Conservation (phyloP, 1,284 basidiomycete genomes). For the Apiotrichum akiyoshidainum region DNA sequence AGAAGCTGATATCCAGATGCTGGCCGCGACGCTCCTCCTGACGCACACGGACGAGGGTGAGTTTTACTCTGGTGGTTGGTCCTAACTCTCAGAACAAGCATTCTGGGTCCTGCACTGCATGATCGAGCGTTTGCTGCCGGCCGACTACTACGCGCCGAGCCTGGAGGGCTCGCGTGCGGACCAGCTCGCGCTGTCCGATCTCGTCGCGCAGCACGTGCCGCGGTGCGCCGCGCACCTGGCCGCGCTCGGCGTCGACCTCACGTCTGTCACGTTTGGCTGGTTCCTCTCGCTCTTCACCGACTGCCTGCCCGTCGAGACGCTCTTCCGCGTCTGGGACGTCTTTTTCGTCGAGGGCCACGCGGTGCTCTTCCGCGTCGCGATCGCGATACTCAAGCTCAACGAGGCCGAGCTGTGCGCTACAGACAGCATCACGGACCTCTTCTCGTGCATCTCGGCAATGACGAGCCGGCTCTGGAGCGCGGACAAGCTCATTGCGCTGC, state of each 20-base stretch:
- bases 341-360: slow-evolving; percentile 91
- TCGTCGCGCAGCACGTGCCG: slow-evolving; percentile 74
- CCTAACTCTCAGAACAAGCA: slow-evolving; percentile 71
- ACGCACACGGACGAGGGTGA: slow-evolving; percentile 64
- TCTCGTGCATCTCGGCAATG: slow-evolving; percentile 76
- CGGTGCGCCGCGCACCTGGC: slow-evolving; percentile 71
- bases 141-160: slow-evolving; percentile 77
- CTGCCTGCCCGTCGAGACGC: slow-evolving; percentile 88
- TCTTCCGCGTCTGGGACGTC: slow-evolving; percentile 92
- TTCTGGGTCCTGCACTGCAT: slow-evolving; percentile 93
- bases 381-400: slow-evolving; percentile 79
- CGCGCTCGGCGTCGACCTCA: slow-evolving; percentile 80
- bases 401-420: slow-evolving; percentile 77
- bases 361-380: slow-evolving; percentile 83
- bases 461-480: slow-evolving; percentile 89
- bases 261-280: slow-evolving; percentile 96
- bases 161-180: slow-evolving; percentile 87
- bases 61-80: background rate
- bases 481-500: slow-evolving; percentile 73
- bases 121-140: slow-evolving; percentile 76
- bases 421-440: slow-evolving; percentile 78
- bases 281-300: slow-evolving; percentile 95
- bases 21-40: slow-evolving; percentile 87
- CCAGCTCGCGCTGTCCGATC: slow-evolving; percentile 83
- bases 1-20: slow-evolving; percentile 37